These are phyloP conservation scores for Dacryopinax spathularia DNA, from an alignment of 768 basidiomycete genomes.

Conservation along the genomic window DNA sequence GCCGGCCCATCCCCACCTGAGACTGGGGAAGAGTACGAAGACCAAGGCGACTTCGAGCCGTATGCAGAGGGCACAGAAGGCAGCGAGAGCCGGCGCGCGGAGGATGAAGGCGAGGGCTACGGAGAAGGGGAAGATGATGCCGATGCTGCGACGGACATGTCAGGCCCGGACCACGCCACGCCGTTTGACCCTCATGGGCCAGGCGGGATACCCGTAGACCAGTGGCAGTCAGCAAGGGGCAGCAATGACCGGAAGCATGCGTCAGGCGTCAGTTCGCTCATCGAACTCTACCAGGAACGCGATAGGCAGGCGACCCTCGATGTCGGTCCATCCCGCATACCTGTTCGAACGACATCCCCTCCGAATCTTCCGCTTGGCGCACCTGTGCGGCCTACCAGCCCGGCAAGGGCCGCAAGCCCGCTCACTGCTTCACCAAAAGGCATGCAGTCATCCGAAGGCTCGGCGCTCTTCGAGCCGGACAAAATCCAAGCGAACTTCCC, in stretches of 20 bases:
- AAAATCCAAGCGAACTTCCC: slow-evolving; percentile 47
- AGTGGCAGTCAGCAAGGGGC: neutral
- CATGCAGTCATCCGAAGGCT: slow-evolving; percentile 14
- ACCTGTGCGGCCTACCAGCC: slow-evolving; percentile 29
- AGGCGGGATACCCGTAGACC: neutral
- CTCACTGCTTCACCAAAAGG: slow-evolving; percentile 16
- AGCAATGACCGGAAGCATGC: neutral
- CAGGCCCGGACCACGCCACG: slow-evolving; percentile 5
- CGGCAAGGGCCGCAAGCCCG: slow-evolving; percentile 12
- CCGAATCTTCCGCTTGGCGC: slow-evolving; percentile 15
- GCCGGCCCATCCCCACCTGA: neutral
- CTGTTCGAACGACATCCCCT: slow-evolving; percentile 21
- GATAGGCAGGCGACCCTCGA: slow-evolving; percentile 32
- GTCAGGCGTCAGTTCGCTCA: slow-evolving; percentile 29
- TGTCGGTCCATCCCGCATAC: slow-evolving; percentile 23
- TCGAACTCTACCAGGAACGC: slow-evolving; percentile 71
- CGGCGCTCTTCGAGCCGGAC: slow-evolving; percentile 10
- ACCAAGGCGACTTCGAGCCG: neutral
- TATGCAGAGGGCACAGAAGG: neutral
- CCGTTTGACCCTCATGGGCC: slow-evolving; percentile 4
- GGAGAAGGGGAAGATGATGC: slow-evolving; percentile 7
- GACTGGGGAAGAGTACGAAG: neutral
- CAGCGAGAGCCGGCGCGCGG: neutral
- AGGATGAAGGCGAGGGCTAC: slow-evolving; percentile 7
- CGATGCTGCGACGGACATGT: slow-evolving; percentile 2